Evolutionary conservation across 1,139 yeast genomes (phyloP), one percentile per base, ranked within the genome.

Genomic region (Candida sanyaensis): DNA sequence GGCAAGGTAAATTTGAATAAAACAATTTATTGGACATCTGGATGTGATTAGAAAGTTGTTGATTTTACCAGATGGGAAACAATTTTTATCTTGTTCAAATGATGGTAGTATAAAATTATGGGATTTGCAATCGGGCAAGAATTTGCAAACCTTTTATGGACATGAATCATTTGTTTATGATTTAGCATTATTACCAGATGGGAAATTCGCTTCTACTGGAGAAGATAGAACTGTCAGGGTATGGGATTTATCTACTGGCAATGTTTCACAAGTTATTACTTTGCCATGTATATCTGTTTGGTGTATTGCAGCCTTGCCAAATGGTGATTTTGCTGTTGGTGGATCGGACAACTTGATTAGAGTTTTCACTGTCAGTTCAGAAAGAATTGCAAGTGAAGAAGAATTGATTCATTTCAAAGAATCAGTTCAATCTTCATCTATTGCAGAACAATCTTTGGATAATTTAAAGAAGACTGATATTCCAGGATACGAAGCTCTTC

Each of bases 221-320:
- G 99, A 93, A 66, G 99, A 93, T 65, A 76, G 97, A 56, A 78
- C 95, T 0, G 80, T 89, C 2, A 75, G 97, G 47, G 63, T 93
- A 1, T 93, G 99, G 99, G 65, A 73, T 51, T 61, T 70, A 43
- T 80, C 36, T 6, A 40, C 38, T 7, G 59, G 58, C 5, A 36
- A 41, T 11, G 34, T 41, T 7, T 30, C 42, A 28, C 98, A 95
- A 65, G 92, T 86, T 1, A 84, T 95, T 42, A 81, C 90, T 0
- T 71, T 92, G 38, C 99, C 99, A 0, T 84, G 92, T 45, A 78
- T 90, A 6, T 90, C 98, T 0, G 83, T 90, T 9, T 95, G 99
- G 99, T 70, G 84, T 52, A 83, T 90, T 2, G 75, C 83, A 10
- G 75, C 75, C 0, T 64, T 83, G 43, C 75, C 78, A 1, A 80